Evolutionary conservation across 306 rosid genomes (phyloP).

Genomic region (Sophora flavescens): DNA sequence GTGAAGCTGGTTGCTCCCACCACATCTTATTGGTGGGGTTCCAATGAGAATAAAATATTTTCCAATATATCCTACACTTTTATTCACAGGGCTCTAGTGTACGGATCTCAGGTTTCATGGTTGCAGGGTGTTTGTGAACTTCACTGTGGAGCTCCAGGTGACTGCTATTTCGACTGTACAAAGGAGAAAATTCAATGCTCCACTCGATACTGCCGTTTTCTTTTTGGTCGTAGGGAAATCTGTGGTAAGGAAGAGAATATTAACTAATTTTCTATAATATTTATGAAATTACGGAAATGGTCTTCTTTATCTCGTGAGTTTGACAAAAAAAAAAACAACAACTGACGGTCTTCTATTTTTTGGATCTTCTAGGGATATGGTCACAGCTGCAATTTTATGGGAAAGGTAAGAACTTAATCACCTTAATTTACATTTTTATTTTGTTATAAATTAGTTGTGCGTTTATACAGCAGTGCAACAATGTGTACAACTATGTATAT

Average conservation of each 20-base stretch:
- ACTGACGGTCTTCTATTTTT: background rate
- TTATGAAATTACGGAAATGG: background rate
- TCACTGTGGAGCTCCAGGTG: background rate
- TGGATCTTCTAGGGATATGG: background rate
- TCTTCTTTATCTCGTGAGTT: background rate
- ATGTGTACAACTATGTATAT: too few species aligned
- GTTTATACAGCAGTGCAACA: too few species aligned
- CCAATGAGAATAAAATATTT: background rate
- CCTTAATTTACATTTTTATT: background rate
- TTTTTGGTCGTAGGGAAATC: too few species aligned
- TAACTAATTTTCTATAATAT: too few species aligned
- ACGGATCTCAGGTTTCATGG: conserved; percentile 38
- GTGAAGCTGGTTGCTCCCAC: background rate
- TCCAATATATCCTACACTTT: background rate
- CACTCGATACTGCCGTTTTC: too few species aligned
- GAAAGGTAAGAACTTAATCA: background rate
- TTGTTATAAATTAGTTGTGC: too few species aligned
- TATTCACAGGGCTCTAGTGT: background rate
- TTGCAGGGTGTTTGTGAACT: rapidly evolving
- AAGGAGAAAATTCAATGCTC: too few species aligned
- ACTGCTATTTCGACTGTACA: too few species aligned
- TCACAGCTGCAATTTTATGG: background rate
- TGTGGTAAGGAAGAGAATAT: too few species aligned
- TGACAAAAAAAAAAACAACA: background rate
- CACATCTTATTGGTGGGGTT: background rate